These are phyloP conservation scores for Hypoxylon sp. DNA, from an alignment of 2,329 filamentous ascomycete species.

Conservation along the genomic window DNA sequence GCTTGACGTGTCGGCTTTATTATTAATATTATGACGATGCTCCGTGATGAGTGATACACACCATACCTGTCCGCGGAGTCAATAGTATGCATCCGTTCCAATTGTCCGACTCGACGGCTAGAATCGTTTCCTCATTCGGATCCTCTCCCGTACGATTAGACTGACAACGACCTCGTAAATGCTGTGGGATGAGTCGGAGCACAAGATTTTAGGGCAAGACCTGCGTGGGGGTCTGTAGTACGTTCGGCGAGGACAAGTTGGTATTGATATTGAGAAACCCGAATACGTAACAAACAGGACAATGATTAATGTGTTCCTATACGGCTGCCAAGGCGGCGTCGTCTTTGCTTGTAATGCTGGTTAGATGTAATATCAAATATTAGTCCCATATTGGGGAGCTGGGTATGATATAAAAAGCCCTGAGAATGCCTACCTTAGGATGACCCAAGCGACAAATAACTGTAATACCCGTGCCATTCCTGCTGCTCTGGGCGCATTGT, in stretches of 20 bases:
- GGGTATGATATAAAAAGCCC: conserved; percentile 27
- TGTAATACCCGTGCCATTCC: background rate
- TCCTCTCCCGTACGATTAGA: background rate
- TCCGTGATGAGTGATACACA: conserved; percentile 1
- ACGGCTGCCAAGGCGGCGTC: conserved; percentile 13
- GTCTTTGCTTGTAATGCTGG: conserved; percentile 6
- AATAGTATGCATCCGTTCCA: conserved; percentile 6
- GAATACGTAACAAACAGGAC: conserved; percentile 3
- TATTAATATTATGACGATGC: conserved; percentile 8
- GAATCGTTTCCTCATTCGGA: conserved; percentile 8
- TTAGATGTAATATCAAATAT: background rate
- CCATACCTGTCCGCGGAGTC: conserved; percentile 11
- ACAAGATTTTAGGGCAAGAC: background rate
- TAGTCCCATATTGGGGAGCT: background rate
- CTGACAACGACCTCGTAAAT: background rate
- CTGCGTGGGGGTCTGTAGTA: conserved; percentile 14
- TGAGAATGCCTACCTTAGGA: background rate
- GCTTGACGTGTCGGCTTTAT: conserved; percentile 23
- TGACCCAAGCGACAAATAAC: background rate
- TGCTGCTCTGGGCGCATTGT: conserved; percentile 1
- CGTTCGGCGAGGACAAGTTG: background rate
- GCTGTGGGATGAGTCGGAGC: conserved; percentile 4
- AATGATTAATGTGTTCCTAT: conserved; percentile 9
- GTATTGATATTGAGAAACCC: conserved; percentile 6
- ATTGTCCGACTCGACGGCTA: background rate